These are phyloP conservation scores for Ophidiomyces ophidiicola DNA, from an alignment of 2,329 filamentous ascomycete genomes.

Conservation along the genomic window DNA sequence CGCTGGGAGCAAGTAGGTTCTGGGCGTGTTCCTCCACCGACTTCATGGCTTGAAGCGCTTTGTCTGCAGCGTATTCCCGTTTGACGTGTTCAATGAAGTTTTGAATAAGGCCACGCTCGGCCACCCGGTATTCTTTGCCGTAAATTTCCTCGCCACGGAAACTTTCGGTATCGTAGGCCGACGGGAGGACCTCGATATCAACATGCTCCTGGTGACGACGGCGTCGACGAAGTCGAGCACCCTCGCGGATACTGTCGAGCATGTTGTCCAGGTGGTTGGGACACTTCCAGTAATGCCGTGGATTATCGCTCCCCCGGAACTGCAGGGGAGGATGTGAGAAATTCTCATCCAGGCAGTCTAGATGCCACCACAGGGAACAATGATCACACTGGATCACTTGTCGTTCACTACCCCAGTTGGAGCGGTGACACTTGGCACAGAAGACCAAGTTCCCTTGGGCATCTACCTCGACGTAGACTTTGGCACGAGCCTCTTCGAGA, in stretches of 20 bases:
- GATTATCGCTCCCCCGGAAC: conserved; percentile 35
- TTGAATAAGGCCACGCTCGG: conserved; percentile 52
- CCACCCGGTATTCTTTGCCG: conserved; percentile 53
- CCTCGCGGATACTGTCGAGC: conserved; percentile 34
- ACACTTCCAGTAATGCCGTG: conserved; percentile 69
- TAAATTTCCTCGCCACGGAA: conserved; percentile 44
- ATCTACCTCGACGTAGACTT: conserved; percentile 38
- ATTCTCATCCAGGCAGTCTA: conserved; percentile 82
- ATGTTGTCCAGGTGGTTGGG: conserved; percentile 75
- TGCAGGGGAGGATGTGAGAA: conserved; percentile 61
- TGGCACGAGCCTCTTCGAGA: conserved; percentile 36
- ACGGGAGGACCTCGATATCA: conserved; percentile 52
- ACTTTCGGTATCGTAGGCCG: conserved; percentile 41
- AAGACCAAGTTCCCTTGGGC: conserved; percentile 61
- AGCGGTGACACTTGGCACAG: conserved; percentile 63
- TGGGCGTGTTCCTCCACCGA: conserved; percentile 6
- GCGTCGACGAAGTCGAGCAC: conserved; percentile 14
- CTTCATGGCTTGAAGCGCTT: conserved; percentile 7
- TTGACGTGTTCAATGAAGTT: conserved; percentile 59
- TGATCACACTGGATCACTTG: conserved; percentile 77
- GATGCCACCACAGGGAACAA: conserved; percentile 74
- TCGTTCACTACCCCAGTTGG: conserved; percentile 39
- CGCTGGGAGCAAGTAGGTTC: conserved; percentile 1
- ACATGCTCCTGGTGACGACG: conserved; percentile 45
- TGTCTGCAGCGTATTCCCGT: conserved; percentile 17